phyloP scores from a whole-genome alignment of 176 grass and related monocot species.

The Triticum turgidum region DNA sequence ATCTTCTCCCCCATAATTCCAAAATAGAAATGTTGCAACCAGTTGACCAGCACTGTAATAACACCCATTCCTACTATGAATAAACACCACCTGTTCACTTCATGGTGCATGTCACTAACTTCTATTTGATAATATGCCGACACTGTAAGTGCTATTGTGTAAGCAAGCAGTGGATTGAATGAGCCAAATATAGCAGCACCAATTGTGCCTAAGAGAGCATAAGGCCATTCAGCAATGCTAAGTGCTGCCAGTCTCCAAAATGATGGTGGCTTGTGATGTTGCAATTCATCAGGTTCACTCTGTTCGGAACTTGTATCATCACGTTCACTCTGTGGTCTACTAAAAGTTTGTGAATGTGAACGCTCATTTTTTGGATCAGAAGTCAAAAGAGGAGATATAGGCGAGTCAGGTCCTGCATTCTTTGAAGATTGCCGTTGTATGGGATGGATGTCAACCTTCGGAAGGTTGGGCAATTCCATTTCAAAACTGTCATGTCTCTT shows the following conservation, averaged over 20 bases:
- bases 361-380: conserved; percentile 96
- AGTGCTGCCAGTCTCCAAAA: conserved; percentile 95
- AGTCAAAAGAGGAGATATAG: conserved; percentile 95
- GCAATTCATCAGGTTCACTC: conserved; percentile 55
- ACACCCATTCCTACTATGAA: conserved; percentile 96
- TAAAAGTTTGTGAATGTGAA: conserved; percentile 98
- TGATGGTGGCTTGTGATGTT: conserved; percentile 74
- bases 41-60: conserved; percentile 95
- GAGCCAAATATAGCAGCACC: conserved; percentile 98
- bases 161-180: conserved; percentile 96
- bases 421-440: conserved; percentile 86
- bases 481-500: conserved; percentile 96
- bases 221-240: conserved; percentile 97
- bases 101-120: conserved; percentile 54
- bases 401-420: conserved; percentile 91
- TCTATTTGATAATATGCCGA: conserved; percentile 90
- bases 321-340: conserved; percentile 70
- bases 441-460: conserved; percentile 89
- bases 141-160: conserved; percentile 92
- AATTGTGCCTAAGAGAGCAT: conserved; percentile 94
- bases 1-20: conserved; percentile 99
- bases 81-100: conserved; percentile 98
- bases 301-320: conserved; percentile 69
- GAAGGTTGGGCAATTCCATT: conserved; percentile 85
- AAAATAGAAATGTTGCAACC: conserved; percentile 99